phyloP scores from a whole-genome alignment of 139 green algal genomes.

The Trebouxia sp. region DNA sequence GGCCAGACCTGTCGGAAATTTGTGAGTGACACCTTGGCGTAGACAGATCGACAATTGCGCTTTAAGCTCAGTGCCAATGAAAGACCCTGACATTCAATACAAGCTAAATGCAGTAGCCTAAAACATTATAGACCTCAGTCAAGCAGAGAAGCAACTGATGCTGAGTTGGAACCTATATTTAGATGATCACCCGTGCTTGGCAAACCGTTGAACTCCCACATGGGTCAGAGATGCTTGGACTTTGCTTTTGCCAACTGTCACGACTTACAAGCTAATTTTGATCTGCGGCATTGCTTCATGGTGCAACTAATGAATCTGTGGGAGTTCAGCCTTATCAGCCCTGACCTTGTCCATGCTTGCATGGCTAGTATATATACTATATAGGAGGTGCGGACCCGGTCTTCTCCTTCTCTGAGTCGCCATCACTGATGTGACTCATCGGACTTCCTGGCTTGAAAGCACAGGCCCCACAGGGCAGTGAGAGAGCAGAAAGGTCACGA shows the following conservation, averaged over 20 bases:
- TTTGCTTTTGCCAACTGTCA: neutral
- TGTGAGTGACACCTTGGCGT: too few species aligned
- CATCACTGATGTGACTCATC: too few species aligned
- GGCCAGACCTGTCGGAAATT: too few species aligned
- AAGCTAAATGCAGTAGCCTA: too few species aligned
- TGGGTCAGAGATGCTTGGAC: neutral
- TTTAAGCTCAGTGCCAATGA: too few species aligned
- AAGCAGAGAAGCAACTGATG: constrained; percentile 19
- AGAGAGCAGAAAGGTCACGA: too few species aligned
- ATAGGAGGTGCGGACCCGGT: too few species aligned
- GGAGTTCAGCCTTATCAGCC: constrained; percentile 17
- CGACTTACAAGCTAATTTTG: neutral
- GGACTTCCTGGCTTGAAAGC: too few species aligned
- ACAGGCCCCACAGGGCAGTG: too few species aligned
- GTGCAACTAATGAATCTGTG: constrained; percentile 25
- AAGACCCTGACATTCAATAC: too few species aligned
- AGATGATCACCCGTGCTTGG: neutral
- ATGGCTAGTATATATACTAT: neutral
- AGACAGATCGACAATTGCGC: too few species aligned
- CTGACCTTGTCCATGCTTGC: constrained; percentile 1
- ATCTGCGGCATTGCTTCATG: constrained; percentile 18
- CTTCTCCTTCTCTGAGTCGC: too few species aligned
- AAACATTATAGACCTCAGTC: neutral
- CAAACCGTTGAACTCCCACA: constrained; percentile 4
- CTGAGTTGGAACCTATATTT: constrained; percentile 23